Base-by-base conservation (phyloP, 2,329 filamentous ascomycete genomes). In the Phialophora verrucosa region DNA sequence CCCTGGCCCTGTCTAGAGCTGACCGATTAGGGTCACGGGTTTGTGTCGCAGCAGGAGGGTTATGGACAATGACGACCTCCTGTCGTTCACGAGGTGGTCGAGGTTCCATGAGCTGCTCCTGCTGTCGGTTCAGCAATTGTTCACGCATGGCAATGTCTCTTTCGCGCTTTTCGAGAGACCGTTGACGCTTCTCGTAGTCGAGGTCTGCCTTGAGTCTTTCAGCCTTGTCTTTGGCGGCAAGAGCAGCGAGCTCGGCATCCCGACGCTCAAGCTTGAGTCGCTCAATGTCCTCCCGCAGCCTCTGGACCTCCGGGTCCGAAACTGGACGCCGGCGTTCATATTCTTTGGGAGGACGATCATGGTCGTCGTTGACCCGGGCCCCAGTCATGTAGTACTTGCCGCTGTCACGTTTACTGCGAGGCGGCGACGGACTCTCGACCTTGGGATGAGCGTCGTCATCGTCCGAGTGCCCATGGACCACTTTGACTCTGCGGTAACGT, bases 21-120 rank as follows among this genome's bases (percentile, higher is more conserved):
- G 65, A 67, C 10, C 62, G 53, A 14, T 50, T 35, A 20, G 53
- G 2, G n/a, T 51, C 60, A 31, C 49, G 51, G 25, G n/a, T 7
- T n/a, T 47, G 50, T 14, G 50, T 38, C 47, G 23, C 42, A 2
- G 53, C 29, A 29, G 56, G 49, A 27, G 63, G 57, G 31, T 65
- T 66, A 25, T 69, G 69, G 8, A 65, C 62, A 25, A 71, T 62
- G 20, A 70, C 66, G 27, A 68, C 63, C 32, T 68, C 68, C 8
- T 64, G 57, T 20, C 56, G 63, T 8, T 64, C 63, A 31, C 60
- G 57, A 11, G 59, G 64, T 20, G 49, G 67, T 42, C 62, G 59
- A 11, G 50, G 17, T 23, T 69, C 62, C 27, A 59, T 54, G 10
- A 71, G 20, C 10, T 59, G 56, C 12, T 63, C 57, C 6, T 42